A percentile compares a stretch with the other conserved stretches of the same genome.
Evolutionary conservation across 139 green algal genomes (phyloP).

Genomic region (Marvania coccoides): DNA sequence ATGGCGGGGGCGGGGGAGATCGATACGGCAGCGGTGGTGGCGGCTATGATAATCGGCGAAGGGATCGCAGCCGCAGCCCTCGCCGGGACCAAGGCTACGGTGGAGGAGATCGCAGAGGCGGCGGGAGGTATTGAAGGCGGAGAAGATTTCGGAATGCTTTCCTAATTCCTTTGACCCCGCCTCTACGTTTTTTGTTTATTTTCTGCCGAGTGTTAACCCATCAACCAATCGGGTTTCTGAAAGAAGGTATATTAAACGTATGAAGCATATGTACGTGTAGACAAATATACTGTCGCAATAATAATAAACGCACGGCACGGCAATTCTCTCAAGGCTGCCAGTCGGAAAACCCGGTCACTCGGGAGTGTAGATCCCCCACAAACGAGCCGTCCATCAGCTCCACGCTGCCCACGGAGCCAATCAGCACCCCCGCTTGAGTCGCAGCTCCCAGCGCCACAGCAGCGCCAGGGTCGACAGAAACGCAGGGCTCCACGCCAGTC

Average conservation of each 20-base stretch:
- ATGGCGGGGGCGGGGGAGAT: constrained; percentile 3
- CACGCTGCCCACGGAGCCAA: constrained; percentile 24
- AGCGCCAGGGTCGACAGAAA: constrained; percentile 28
- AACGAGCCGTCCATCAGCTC: constrained; percentile 52
- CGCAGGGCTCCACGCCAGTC: constrained; percentile 33
- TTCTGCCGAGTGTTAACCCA: too few species aligned
- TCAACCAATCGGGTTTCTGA: too few species aligned
- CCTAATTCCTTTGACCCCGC: too few species aligned
- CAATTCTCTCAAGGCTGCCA: constrained; percentile 22
- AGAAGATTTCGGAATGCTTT: too few species aligned
- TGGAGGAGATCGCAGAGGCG: not conserved
- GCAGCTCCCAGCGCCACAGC: constrained; percentile 33
- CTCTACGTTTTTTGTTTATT: too few species aligned
- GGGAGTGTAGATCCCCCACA: constrained; percentile 24
- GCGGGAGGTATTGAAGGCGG: not conserved
- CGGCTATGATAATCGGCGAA: not conserved
- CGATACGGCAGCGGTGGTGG: not conserved
- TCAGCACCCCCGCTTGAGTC: constrained; percentile 37
- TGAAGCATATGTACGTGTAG: too few species aligned
- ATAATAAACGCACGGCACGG: not conserved
- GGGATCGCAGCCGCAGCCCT: not conserved
- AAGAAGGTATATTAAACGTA: too few species aligned
- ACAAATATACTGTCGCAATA: not conserved
- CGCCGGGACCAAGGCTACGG: not conserved
- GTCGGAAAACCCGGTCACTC: constrained; percentile 27